Percentiles rank a stretch among this genome's conserved stretches.
These are phyloP conservation scores for Lipomyces starkeyi DNA, from an alignment of 805 yeast species.

Conservation along the genomic window DNA sequence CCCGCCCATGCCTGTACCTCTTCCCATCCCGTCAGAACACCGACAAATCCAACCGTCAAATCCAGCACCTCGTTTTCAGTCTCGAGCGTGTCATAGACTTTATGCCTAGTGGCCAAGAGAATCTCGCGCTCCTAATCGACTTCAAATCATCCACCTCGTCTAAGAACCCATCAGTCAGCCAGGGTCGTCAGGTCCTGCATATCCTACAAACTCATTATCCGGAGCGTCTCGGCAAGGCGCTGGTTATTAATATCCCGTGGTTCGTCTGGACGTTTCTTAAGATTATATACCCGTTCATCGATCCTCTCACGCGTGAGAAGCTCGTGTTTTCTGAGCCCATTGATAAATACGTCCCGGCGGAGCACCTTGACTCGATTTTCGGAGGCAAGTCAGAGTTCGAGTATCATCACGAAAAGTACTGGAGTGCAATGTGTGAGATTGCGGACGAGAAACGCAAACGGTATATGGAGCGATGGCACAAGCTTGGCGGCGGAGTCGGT, in stretches of 20 bases:
- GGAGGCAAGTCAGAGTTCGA: slow-evolving; percentile 87
- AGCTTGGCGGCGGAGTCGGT: slow-evolving; percentile 76
- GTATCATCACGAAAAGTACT: slow-evolving; percentile 79
- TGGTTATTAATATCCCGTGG: slow-evolving; percentile 91
- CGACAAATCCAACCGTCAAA: slow-evolving; percentile 85
- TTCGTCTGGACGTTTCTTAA: slow-evolving; percentile 91
- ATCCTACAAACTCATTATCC: slow-evolving; percentile 97
- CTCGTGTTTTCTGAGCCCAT: slow-evolving; percentile 91
- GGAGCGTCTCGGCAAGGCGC: slow-evolving; percentile 91
- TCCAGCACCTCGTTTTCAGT: slow-evolving; percentile 93
- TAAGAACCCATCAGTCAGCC: slow-evolving; percentile 85
- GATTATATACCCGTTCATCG: slow-evolving; percentile 93
- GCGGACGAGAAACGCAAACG: slow-evolving; percentile 63
- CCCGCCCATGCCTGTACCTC: slow-evolving; percentile 89
- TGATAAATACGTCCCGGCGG: slow-evolving; percentile 76
- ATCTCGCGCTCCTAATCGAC: slow-evolving; percentile 87
- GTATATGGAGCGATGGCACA: slow-evolving; percentile 70
- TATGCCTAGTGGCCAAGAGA: slow-evolving; percentile 97
- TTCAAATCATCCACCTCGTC: slow-evolving; percentile 79
- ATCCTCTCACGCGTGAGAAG: slow-evolving; percentile 92
- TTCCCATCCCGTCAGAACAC: slow-evolving; percentile 97
- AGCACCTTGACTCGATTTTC: slow-evolving; percentile 80
- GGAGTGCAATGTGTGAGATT: slow-evolving; percentile 71
- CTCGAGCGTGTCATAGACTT: slow-evolving; percentile 89
- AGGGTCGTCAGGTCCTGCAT: slow-evolving; percentile 89